phyloP scores from a whole-genome alignment of 306 rosid species.

The Glycine latifolia region DNA sequence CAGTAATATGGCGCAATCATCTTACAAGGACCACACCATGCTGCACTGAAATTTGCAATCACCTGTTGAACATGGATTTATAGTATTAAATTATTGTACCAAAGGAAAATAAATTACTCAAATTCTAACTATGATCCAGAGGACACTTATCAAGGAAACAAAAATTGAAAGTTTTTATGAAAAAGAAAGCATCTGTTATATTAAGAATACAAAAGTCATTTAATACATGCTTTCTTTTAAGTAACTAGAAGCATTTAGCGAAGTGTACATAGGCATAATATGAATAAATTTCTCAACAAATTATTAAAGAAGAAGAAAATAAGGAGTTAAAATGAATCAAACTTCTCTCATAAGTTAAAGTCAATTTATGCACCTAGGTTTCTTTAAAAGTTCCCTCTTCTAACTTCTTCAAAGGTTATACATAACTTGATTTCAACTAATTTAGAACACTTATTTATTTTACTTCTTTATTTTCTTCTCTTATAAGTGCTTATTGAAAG shows the following conservation, averaged over 20 bases:
- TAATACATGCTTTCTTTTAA: neutral
- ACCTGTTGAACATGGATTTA: constrained; percentile 65
- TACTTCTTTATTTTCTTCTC: neutral
- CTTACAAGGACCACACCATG: constrained; percentile 99
- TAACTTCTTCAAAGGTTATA: neutral
- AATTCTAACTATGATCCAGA: neutral
- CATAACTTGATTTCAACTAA: neutral
- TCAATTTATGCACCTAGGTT: neutral
- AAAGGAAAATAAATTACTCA: constrained; percentile 5
- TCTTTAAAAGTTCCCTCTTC: neutral
- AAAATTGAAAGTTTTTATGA: neutral
- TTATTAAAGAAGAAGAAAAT: neutral
- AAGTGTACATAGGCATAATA: too few relatives aligned
- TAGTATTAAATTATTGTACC: constrained; percentile 13
- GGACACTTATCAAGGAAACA: neutral
- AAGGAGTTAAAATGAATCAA: neutral
- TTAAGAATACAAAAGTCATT: neutral
- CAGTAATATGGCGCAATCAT: constrained; percentile 71
- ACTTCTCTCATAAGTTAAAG: neutral
- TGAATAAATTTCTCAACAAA: neutral
- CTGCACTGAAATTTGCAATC: constrained; percentile 93
- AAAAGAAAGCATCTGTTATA: neutral
- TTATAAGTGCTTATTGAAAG: neutral
- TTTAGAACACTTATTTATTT: neutral
- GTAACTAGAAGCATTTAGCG: neutral